These are phyloP conservation scores for Lunularia cruciata DNA, from an alignment of 225 moss, liverwort and hornwort genomes.

Conservation along the genomic window DNA sequence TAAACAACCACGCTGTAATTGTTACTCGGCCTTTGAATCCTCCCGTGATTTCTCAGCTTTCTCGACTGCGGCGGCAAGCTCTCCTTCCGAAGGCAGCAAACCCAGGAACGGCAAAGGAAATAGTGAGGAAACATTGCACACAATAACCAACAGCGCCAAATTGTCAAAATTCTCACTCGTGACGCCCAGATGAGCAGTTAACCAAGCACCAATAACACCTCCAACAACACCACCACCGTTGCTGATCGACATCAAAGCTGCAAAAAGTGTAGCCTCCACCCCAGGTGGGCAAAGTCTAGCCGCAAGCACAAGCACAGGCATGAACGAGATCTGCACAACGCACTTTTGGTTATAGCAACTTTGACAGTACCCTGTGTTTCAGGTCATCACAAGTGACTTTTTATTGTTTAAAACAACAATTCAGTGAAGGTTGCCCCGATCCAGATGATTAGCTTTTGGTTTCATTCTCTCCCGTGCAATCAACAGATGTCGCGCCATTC, in stretches of 20 bases:
- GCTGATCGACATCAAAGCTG: slow-evolving; percentile 96
- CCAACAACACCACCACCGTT: slow-evolving; percentile 87
- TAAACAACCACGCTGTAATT: no score
- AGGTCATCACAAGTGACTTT: no score
- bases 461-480: no score
- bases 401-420: no score
- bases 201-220: slow-evolving; percentile 77
- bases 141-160: slow-evolving; percentile 56
- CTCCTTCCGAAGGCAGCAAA: slow-evolving; percentile 77
- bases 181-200: slow-evolving; percentile 71
- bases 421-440: no score
- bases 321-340: slow-evolving; percentile 75
- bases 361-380: no score
- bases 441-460: no score
- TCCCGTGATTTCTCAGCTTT: slow-evolving; percentile 62
- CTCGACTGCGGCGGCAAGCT: slow-evolving; percentile 68
- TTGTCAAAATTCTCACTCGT: slow-evolving; percentile 82
- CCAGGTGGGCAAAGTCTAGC: slow-evolving; percentile 94
- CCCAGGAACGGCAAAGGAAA: slow-evolving; percentile 81
- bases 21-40: slow-evolving; percentile 38
- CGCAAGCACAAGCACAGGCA: slow-evolving; percentile 97
- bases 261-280: slow-evolving; percentile 93
- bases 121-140: slow-evolving; percentile 77
- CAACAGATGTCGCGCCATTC: no score
- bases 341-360: no score